Evolutionary conservation across 768 basidiomycete species (phyloP), one percentile per base, ranked within the genome.

Genomic region (Mycena indigotica): DNA sequence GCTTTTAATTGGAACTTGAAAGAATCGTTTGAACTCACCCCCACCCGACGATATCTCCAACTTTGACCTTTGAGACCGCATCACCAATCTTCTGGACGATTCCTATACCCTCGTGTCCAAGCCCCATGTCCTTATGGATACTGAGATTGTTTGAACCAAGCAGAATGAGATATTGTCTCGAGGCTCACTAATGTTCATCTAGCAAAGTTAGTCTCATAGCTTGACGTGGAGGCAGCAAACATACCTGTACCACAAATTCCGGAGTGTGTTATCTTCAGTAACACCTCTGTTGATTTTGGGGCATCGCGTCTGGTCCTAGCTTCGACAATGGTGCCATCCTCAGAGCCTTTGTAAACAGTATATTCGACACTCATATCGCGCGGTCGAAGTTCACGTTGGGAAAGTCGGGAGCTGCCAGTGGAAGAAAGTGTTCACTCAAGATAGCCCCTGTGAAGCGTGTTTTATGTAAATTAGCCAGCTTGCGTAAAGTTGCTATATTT

Each of bases 61-160:
- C 24, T 6, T 25, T n/a, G 29, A 52, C 17, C 32, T 32, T 32
- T 8, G 16, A n/a, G 3, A 75, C 75, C 10, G 62, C 41, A 0
- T 35, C 23, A 1, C 73, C 75, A 35, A 75, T 52, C 28, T 67
- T 53, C 30, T 73, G 52, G 16, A 75, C 66, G 17, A 69, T 12
- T 1, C 74, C 74, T 0, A 73, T 48, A 2, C 73, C 75, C 57
- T 75, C 73, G 28, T 75, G 74, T 3, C 74, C 71, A 21, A 75
- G 71, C 15, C 69, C 71, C 58, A 70, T 73, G 44, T 72, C 69
- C 19, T 13, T 41, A 13, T 32, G 2, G 58, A 63, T 67, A 64
- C 35, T 38, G 35, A 10, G 12, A 38, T n/a, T 10, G 35, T 38
- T n/a, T 10, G 12, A n/a, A 10, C 35, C 35, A 10, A n/a, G 35